Percentiles rank a stretch among this genome's conserved stretches.
Evolutionary conservation across 495 filamentous ascomycete species (phyloP).

Genomic region (Hyaloscypha variabilis): DNA sequence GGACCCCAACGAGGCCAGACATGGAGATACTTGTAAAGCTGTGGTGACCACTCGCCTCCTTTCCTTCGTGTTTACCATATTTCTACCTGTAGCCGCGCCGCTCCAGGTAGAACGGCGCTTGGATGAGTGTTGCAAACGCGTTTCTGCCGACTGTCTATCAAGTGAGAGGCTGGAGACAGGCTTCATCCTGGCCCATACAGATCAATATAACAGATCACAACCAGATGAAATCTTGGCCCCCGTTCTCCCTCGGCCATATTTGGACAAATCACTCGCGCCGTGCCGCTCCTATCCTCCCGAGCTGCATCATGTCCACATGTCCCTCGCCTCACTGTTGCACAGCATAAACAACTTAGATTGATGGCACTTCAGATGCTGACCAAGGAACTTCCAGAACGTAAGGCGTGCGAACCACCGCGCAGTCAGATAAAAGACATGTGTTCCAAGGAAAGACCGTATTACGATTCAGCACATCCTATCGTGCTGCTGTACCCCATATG

Average conservation of each 20-base stretch:
- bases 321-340: slow-evolving; percentile 4
- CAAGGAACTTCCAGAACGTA: slow-evolving; percentile 13
- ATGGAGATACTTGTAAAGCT: background rate
- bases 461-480: background rate
- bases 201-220: background rate
- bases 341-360: background rate
- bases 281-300: background rate
- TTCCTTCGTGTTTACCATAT: background rate
- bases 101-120: background rate
- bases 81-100: background rate
- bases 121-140: background rate
- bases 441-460: background rate
- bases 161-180: background rate
- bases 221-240: background rate
- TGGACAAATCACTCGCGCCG: background rate
- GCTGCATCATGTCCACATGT: background rate
- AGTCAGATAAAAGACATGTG: background rate
- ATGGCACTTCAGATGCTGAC: background rate
- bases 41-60: background rate
- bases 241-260: background rate
- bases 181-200: background rate
- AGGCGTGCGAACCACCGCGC: slow-evolving; percentile 7
- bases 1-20: background rate
- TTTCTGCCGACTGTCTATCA: background rate
- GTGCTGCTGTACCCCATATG: background rate